A percentile compares a stretch with the other conserved stretches of the same genome.
phyloP scores from a whole-genome alignment of 148 eudicot species.

The Chenopodium suecicum region DNA sequence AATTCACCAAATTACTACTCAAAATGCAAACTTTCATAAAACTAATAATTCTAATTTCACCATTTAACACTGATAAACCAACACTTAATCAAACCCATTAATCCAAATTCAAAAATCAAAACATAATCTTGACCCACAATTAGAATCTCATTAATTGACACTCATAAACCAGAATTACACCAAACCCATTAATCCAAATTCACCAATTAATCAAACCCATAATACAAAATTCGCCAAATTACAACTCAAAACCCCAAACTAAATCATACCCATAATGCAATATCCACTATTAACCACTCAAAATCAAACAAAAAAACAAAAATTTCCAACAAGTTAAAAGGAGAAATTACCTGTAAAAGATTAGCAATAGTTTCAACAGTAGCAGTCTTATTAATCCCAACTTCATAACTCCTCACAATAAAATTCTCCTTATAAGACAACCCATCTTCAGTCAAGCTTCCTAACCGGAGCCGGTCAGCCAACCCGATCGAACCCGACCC shows the following conservation, averaged over 20 bases:
- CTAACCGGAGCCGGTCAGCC: conserved; percentile 67
- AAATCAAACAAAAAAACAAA: not conserved
- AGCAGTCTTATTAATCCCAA: conserved; percentile 92
- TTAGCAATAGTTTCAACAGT: conserved; percentile 97
- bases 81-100: not conserved
- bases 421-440: conserved; percentile 83
- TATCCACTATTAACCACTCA: not conserved
- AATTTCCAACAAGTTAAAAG: not conserved
- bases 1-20: not conserved
- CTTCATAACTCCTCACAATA: conserved; percentile 83
- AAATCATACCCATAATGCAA: not conserved
- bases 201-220: not conserved
- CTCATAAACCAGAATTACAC: not conserved
- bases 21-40: too few relatives aligned
- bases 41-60: not conserved
- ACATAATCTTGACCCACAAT: not conserved
- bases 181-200: not conserved
- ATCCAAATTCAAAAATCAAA: not conserved
- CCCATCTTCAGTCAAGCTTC: conserved; percentile 75
- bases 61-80: not conserved
- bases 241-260: not conserved
- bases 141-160: not conserved
- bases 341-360: conserved; percentile 62
- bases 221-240: not conserved
- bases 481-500: conserved; percentile 29